These are phyloP conservation scores for Penicillium sp. DNA, from an alignment of 2,329 filamentous ascomycete genomes.

Conservation along the genomic window DNA sequence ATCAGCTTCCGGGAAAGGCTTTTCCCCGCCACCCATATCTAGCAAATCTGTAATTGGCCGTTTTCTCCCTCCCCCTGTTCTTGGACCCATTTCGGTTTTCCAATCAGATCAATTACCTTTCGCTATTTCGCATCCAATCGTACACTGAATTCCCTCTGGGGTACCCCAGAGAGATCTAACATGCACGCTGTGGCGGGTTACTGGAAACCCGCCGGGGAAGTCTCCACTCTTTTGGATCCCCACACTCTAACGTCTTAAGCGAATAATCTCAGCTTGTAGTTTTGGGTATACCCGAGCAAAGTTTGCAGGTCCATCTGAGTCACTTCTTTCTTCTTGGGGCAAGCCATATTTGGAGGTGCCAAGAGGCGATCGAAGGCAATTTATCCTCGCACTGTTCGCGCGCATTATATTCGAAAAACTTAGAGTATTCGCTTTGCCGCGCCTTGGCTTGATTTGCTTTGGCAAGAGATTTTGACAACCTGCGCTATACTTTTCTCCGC, in stretches of 20 bases:
- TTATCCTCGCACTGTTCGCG: background rate
- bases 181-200: background rate
- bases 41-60: constrained; percentile 10
- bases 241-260: background rate
- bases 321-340: background rate
- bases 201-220: background rate
- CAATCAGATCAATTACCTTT: constrained; percentile 10
- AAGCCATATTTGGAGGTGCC: background rate
- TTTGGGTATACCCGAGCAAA: background rate
- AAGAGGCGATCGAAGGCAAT: constrained; percentile 1
- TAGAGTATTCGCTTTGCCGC: constrained; percentile 21
- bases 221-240: constrained; percentile 2
- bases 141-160: constrained; percentile 6
- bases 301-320: background rate
- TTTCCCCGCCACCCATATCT: constrained; percentile 22
- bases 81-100: constrained; percentile 7
- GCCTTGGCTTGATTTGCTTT: constrained; percentile 2
- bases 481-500: constrained; percentile 23
- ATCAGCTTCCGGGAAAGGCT: constrained; percentile 23
- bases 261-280: background rate
- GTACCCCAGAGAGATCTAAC: constrained; percentile 12
- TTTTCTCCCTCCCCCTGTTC: background rate
- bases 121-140: background rate
- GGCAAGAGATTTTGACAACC: background rate
- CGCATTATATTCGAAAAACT: background rate